Conservation (phyloP, 108 stramenopile genomes). For the Schizochytrium sp. region DNA sequence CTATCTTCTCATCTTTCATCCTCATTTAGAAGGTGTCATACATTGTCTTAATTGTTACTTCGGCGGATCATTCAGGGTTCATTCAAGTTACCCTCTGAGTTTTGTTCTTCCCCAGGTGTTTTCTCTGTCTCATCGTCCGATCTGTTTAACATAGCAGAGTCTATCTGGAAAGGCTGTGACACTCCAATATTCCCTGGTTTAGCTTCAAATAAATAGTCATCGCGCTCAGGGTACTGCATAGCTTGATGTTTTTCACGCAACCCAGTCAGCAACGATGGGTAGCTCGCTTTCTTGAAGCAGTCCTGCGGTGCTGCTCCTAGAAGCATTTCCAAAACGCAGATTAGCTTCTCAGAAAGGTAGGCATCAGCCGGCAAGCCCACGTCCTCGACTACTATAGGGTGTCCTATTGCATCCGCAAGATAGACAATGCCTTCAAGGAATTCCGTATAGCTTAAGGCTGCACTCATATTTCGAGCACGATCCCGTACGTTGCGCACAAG, state of each 20-base stretch:
- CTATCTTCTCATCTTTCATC: no score
- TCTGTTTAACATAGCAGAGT: not conserved
- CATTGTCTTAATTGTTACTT: not conserved
- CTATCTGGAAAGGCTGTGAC: not conserved
- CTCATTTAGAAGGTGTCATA: no score
- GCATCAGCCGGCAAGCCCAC: slow-evolving; percentile 16
- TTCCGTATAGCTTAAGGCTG: slow-evolving; percentile 17
- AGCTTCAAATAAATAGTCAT: slow-evolving; percentile 32
- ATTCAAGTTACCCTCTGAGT: not conserved
- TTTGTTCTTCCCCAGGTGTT: not conserved
- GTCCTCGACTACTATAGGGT: not conserved
- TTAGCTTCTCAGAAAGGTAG: slow-evolving; percentile 9
- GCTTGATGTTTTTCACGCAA: slow-evolving; percentile 21
- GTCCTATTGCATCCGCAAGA: slow-evolving; percentile 1
- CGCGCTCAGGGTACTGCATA: not conserved
- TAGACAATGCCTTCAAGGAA: slow-evolving; percentile 48
- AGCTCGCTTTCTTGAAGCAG: not conserved
- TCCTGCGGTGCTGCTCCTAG: not conserved
- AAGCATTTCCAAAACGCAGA: slow-evolving; percentile 15
- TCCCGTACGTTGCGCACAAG: slow-evolving; percentile 57
- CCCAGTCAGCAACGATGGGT: not conserved
- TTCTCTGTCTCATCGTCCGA: not conserved
- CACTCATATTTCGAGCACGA: slow-evolving; percentile 8
- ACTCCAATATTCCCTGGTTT: not conserved
- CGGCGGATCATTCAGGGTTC: slow-evolving; percentile 1